These are phyloP conservation scores for Backusella psychrophila DNA, from an alignment of 192 early-diverging fungal genomes.

Conservation along the genomic window DNA sequence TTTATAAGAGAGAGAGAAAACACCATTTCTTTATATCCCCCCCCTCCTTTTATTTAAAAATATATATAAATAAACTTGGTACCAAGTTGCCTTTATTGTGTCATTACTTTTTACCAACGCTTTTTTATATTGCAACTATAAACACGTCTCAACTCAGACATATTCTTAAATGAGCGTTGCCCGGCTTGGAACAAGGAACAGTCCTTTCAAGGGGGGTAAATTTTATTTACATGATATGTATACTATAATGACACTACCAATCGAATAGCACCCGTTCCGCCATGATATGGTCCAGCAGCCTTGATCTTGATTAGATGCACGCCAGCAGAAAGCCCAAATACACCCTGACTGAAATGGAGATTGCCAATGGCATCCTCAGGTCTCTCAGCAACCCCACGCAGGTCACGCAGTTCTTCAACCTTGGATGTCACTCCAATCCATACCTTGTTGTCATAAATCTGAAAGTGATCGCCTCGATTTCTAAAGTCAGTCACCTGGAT, in stretches of 20 bases:
- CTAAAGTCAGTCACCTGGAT: constrained; percentile 27
- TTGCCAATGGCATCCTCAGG: constrained; percentile 22
- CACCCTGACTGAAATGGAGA: constrained; percentile 18
- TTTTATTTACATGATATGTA: no score
- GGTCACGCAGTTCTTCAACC: neutral
- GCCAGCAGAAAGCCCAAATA: constrained; percentile 15
- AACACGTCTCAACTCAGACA: no score
- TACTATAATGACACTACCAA: neutral
- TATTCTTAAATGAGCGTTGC: no score
- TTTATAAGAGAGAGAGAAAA: neutral
- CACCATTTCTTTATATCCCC: neutral
- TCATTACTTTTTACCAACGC: no score
- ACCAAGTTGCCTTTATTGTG: no score
- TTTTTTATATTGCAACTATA: no score
- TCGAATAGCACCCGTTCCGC: constrained; percentile 22
- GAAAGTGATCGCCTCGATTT: constrained; percentile 22
- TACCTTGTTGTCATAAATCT: constrained; percentile 22
- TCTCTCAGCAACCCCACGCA: constrained; percentile 13
- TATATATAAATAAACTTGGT: neutral
- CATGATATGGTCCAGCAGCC: constrained; percentile 21
- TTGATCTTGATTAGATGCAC: constrained; percentile 26
- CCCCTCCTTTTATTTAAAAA: neutral
- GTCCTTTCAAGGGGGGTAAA: no score
- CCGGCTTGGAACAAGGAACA: no score
- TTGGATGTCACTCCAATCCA: constrained; percentile 18